Base-by-base conservation (phyloP, 1,284 basidiomycete genomes). In the Rhodotorula sp. region DNA sequence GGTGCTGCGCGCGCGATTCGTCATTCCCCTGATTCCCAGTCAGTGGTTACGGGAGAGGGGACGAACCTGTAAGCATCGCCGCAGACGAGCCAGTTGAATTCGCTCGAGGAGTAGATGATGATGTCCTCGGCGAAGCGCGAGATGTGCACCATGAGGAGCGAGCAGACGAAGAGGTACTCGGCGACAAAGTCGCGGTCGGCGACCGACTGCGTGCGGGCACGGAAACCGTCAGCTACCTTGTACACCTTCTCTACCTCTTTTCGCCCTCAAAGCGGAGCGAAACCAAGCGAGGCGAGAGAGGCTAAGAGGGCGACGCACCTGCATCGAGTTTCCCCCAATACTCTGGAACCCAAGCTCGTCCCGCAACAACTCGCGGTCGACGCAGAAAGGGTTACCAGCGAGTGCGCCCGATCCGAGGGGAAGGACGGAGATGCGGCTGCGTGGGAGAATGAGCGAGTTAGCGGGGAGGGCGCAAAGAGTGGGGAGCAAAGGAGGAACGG, bases 141-240 rank as follows among this genome's bases (percentile, higher is more conserved):
- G 80, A 97, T 85, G 81, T 99, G 95, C 26, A 89, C 89, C 88
- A 94, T 94, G 60, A 90, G 86, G 80, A 98, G 82, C 78, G 89
- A 94, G 22, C 89, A 86, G 92, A 94, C 98, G 89, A 95, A 95
- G 82, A 98, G 83, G 82, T 94, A 98, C 81, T 99, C 95, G 76
- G 90, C 90, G 76, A 98, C 87, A 80, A 99, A 99, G 82, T 99
- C 95, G 59, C 95, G 89, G 81, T 99, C 95, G 48, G 91, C 90
- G 54, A 98, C 94, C 63, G 92, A 93, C 68, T 76, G 60, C 18
- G 15, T 13, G 11, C 15, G 34, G 5, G 5, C 15, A 18, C 26
- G 24, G 10, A 10, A 4, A 20, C 31, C 46, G 58, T 59, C 44
- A 46, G 40, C n/a, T 6, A 18, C 16, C 15, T 8, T 16, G 15